Percentiles rank a stretch among this genome's conserved stretches.
These are phyloP conservation scores for Penicillium herquei DNA, from an alignment of 495 filamentous ascomycete genomes.

Conservation along the genomic window DNA sequence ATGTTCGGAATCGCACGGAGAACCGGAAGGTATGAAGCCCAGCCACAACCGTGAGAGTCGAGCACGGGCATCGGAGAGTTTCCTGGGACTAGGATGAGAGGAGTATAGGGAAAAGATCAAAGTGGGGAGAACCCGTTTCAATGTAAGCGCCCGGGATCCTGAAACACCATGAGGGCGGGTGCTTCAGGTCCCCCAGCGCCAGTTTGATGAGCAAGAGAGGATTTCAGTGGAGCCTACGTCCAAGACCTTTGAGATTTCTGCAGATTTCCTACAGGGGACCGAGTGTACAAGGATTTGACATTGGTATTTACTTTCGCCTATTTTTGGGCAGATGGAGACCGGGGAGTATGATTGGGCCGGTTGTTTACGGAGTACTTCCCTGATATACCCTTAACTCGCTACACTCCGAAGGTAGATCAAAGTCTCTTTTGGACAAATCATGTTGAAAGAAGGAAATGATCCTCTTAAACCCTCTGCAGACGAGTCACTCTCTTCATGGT, in stretches of 20 bases:
- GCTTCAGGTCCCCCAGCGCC: conserved; percentile 34
- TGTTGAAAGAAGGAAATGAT: conserved; percentile 13
- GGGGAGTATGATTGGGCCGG: too few species aligned
- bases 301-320: too few species aligned
- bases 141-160: conserved; percentile 34
- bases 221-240: neutral
- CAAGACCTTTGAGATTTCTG: too few species aligned
- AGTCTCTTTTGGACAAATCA: too few species aligned
- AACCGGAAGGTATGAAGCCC: neutral
- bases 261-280: too few species aligned
- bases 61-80: conserved; percentile 20
- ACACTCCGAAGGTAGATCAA: too few species aligned
- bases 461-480: conserved; percentile 18
- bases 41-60: conserved; percentile 1
- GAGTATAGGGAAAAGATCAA: conserved; percentile 3
- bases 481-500: conserved; percentile 8
- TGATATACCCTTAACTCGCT: too few species aligned
- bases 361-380: too few species aligned
- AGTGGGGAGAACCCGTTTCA: conserved; percentile 16
- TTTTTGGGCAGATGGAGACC: too few species aligned
- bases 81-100: neutral
- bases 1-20: neutral
- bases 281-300: too few species aligned
- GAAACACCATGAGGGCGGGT: conserved; percentile 32
- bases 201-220: conserved; percentile 27